A percentile compares a stretch with the other conserved stretches of the same genome.
These are phyloP conservation scores for Candida glaebosa DNA, from an alignment of 805 yeast genomes.

Conservation along the genomic window DNA sequence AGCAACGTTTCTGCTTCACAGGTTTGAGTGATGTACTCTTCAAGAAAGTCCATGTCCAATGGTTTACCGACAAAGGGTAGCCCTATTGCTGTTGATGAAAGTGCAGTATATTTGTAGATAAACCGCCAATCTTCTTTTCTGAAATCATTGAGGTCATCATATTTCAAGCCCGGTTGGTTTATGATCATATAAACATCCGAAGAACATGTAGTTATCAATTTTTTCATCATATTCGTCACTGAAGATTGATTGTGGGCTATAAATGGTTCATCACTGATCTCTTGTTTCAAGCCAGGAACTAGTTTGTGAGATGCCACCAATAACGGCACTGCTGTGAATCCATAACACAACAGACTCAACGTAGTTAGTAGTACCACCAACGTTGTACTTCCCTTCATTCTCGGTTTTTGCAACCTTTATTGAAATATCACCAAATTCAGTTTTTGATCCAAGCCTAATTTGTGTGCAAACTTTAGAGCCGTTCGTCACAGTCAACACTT, in stretches of 20 bases:
- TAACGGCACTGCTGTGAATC: constrained; percentile 26
- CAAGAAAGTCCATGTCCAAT: constrained; percentile 43
- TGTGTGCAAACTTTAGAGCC: neutral
- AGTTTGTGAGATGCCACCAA: constrained; percentile 39
- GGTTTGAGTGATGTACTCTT: constrained; percentile 37
- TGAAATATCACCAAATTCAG: neutral
- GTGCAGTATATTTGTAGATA: constrained; percentile 47
- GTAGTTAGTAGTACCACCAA: neutral
- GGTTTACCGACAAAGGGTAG: constrained; percentile 48
- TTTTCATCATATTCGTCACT: constrained; percentile 33
- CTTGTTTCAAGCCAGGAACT: constrained; percentile 26
- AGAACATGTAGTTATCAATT: constrained; percentile 35
- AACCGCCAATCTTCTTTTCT: constrained; percentile 43
- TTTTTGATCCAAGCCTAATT: neutral
- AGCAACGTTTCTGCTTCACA: constrained; percentile 51
- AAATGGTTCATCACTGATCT: constrained; percentile 16
- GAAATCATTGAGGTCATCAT: constrained; percentile 22
- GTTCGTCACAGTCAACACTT: neutral
- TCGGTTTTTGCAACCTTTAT: neutral
- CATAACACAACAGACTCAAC: neutral
- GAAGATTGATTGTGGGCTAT: constrained; percentile 18
- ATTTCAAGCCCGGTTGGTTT: constrained; percentile 36
- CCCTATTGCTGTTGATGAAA: constrained; percentile 59
- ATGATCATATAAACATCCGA: constrained; percentile 36
- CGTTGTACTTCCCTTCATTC: neutral